Evolutionary conservation across 2,329 filamentous ascomycete species (phyloP), one percentile per base, ranked within the genome.

Genomic region (Aspergillus ibericus): DNA sequence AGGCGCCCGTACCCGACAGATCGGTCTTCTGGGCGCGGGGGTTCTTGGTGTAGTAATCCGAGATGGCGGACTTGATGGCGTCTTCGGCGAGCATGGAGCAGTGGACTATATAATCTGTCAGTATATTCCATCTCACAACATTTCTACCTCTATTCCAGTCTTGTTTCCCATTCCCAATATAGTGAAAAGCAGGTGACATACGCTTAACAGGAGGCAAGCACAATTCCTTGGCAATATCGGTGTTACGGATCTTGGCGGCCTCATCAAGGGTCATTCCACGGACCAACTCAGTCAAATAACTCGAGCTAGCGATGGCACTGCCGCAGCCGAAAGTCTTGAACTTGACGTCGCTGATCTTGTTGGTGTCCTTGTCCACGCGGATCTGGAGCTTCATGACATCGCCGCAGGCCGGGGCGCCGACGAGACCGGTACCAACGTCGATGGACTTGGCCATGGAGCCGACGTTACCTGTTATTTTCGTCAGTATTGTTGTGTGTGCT

Each of bases 251-350:
- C 80, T 90, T 89, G 55, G 88, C 88, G 34, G 96, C 95, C 75
- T 99, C 92, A 69, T 99, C 95, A 66, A 99, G 79, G 13, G 89
- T 96, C 93, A 98, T 99, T 61, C 95, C 95, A 64, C 92, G 86
- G 63, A 99, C 93, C 60, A 99, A 82, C 78, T 96, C 92, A 8
- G 95, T 99, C 70, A 99, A 80, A 75, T 99, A 99, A 72, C 90
- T 95, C 59, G 90, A 96, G 64, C 90, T 93, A 44, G 95, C 95
- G 77, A 99, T 99, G 65, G 95, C 95, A 29, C 88, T 92, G 56
- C 93, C 93, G 75, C 93, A 97, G 53, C 93, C 93, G 73, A 97
- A 97, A 0, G 93, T 97, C 87, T 97, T 97, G 86, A 97, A 97
- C 80, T 96, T 95, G 75, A 96, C 93, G 69, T 97, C 93, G 69